Evolutionary conservation across 2,329 filamentous ascomycete genomes (phyloP), one percentile per base, ranked within the genome.

Genomic region (Meredithiella fracta): DNA sequence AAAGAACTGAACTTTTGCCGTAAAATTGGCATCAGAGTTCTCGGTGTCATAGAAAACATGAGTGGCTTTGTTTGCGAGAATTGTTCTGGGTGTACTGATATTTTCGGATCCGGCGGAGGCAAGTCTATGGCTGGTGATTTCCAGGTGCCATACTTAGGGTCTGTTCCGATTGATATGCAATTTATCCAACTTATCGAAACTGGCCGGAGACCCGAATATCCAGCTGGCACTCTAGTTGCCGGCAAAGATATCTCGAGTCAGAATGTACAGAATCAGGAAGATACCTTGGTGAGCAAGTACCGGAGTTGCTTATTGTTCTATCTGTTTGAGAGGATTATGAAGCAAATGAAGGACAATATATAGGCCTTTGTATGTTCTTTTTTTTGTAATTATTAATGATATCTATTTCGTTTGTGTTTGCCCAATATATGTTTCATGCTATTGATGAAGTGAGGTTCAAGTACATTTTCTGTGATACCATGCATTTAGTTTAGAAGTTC

Each of bases 31-130:
- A 82, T 95, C 51, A 74, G 76, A 1, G 80, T 94, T 37, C 73
- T 97, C 9, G 92, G 92, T 0, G 90, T 98, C 1, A 78, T 98
- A 49, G 92, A 98, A 71, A 98, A 98, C 67, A 97, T 98, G 92
- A 84, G 83, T 61, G 87, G 87, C 1, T 94, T 86, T 63, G 85
- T 92, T n/a, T 92, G 86, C 65, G 81, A 81, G 5, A 78, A 83
- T 64, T 85, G 82, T 67, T 78, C 78, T 52, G 89, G 96, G 67
- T 94, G 91, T 69, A 95, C 87, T 54, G 87, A 97, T 68, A 79
- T 97, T 53, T 98, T 98, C 67, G 88, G 84, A 53, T 90, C 86
- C 56, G 92, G 92, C 3, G 92, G 92, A 2, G 92, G 92, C 6
- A 74, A 86, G 67, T 77, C 85, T 23, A 95, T 98, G 89, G 89